phyloP scores from a whole-genome alignment of 352 stramenopile species.

The Globisporangium heterothallicum region DNA sequence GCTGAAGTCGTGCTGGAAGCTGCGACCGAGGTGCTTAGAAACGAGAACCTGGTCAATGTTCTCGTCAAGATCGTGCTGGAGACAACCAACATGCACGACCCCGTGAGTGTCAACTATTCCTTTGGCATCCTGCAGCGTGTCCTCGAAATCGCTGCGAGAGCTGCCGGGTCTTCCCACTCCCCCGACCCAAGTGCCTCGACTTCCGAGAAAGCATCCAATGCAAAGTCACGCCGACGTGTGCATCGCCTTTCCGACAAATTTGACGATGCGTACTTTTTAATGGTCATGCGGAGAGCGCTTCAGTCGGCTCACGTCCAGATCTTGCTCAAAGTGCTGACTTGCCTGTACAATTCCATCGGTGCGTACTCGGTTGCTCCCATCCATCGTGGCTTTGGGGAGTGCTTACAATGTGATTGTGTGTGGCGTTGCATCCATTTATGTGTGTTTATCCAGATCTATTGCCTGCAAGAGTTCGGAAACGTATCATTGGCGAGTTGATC shows the following conservation, averaged over 20 bases:
- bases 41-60: conserved; percentile 62
- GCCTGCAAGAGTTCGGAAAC: conserved; percentile 52
- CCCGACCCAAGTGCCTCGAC: too few relatives aligned
- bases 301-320: conserved; percentile 79
- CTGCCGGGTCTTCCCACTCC: conserved; percentile 10
- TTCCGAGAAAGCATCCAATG: conserved; percentile 1
- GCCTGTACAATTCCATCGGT: conserved; percentile 82
- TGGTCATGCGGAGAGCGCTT: conserved; percentile 61
- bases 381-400: too few relatives aligned
- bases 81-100: conserved; percentile 79
- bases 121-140: conserved; percentile 74
- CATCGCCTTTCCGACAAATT: conserved; percentile 46
- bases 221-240: conserved; percentile 4
- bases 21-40: conserved; percentile 57
- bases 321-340: conserved; percentile 81
- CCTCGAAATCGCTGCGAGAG: conserved; percentile 51
- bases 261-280: conserved; percentile 68
- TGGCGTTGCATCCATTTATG: conserved; percentile 1
- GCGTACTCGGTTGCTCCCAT: too few relatives aligned
- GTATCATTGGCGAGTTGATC: conserved; percentile 66
- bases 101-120: conserved; percentile 78
- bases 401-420: conserved; percentile 4
- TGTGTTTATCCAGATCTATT: conserved; percentile 42
- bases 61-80: conserved; percentile 79
- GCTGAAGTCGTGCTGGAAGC: conserved; percentile 52